Base-by-base conservation (phyloP, 2,329 filamentous ascomycete genomes). In the Apiospora marii region DNA sequence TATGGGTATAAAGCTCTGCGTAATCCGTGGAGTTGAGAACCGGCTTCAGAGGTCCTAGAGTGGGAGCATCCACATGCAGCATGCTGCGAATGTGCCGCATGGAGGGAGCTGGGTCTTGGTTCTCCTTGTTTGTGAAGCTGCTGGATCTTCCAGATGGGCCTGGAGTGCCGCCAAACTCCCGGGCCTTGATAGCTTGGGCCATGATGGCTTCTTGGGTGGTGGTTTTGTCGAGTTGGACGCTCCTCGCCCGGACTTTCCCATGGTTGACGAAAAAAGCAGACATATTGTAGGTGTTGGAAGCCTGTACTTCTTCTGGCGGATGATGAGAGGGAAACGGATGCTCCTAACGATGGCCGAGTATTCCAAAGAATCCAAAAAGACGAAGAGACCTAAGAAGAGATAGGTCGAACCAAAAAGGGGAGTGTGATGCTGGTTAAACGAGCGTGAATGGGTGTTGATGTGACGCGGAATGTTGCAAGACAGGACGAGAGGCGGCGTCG, bases 11-110 rank as follows among this genome's bases (percentile, higher is more conserved):
- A 67, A 89, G 82, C 79, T 88, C 86, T 34, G 86, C 84, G 75
- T 85, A 87, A 14, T 82, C 83, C 74, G 87, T 82, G 2, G 58
- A 41, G 34, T 64, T 64, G 58, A 64, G 58, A 41, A 64, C 41
- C 46, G 84, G 83, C 70, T 82, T 83, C 74, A 83, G 79, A 5
- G 84, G 81, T 10, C 80, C 82, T 34, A 89, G 81, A 16, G 87
- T 86, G 2, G 85, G 83, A 41, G 84, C 83, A 64, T 87, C 87
- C 24, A 89, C 81, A 67, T 87, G 85, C 27, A 89, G 82, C 88
- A 90, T 87, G 79, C 87, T 90, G 73, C 85, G 84, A 75, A 85
- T 88, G 61, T 82, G 82, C 51, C 78, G 79, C 71, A 81, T 76
- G 37, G 77, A 73, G 61, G 78, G 77, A 79, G 75, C 75, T 79